Percentiles rank a stretch among this genome's conserved stretches.
Evolutionary conservation across 352 stramenopile genomes (phyloP).

Genomic region (Globisporangium megalacanthum): DNA sequence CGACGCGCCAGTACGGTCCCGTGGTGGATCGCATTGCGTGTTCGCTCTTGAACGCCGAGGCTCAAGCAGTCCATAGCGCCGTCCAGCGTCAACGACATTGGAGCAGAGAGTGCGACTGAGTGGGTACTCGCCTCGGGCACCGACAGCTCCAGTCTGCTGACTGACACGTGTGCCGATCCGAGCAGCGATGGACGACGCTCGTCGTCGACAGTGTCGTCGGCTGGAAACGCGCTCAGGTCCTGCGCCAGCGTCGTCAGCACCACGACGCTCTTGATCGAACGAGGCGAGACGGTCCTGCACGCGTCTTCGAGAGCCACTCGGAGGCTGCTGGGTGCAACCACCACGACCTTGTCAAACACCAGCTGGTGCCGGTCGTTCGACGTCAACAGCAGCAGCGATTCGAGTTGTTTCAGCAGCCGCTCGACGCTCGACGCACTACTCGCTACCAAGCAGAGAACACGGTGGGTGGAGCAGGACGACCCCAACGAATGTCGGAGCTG

Average conservation of each 20-base stretch:
- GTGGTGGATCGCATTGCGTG: slow-evolving; percentile 7
- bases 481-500: slow-evolving; percentile 26
- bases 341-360: slow-evolving; percentile 22
- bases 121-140: slow-evolving; percentile 4
- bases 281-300: neutral
- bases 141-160: slow-evolving; percentile 16
- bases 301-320: slow-evolving; percentile 4
- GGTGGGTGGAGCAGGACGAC: slow-evolving; percentile 12
- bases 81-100: slow-evolving; percentile 6
- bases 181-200: neutral
- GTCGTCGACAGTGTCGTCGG: neutral
- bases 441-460: slow-evolving; percentile 22
- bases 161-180: slow-evolving; percentile 1
- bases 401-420: slow-evolving; percentile 10
- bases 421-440: slow-evolving; percentile 15
- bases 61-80: slow-evolving; percentile 13
- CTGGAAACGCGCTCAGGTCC: slow-evolving; percentile 1
- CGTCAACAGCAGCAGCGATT: slow-evolving; percentile 11
- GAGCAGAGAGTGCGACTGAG: slow-evolving; percentile 6
- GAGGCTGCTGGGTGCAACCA: neutral
- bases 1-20: neutral
- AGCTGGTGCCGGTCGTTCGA: slow-evolving; percentile 1
- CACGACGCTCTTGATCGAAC: slow-evolving; percentile 17
- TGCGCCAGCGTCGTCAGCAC: slow-evolving; percentile 21
- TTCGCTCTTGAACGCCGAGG: slow-evolving; percentile 12